Evolutionary conservation across 108 stramenopile species (phyloP).

Genomic region (Chaetoceros tenuissimus): DNA sequence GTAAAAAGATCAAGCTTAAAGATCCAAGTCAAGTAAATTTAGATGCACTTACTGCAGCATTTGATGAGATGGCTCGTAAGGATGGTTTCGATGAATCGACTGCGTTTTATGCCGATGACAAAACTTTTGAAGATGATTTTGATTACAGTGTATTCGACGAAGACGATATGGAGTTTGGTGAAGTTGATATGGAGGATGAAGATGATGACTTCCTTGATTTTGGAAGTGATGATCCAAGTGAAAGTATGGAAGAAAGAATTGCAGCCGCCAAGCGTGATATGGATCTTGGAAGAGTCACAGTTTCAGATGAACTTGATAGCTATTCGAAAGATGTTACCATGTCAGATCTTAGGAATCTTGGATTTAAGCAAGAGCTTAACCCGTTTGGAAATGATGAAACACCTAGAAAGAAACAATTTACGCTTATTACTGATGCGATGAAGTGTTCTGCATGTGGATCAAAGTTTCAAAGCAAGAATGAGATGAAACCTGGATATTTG

Average conservation of each 20-base stretch:
- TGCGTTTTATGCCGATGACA: constrained; percentile 48
- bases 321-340: constrained; percentile 38
- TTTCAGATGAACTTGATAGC: constrained; percentile 41
- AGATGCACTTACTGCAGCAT: constrained; percentile 43
- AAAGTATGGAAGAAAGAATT: constrained; percentile 38
- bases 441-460: constrained; percentile 78
- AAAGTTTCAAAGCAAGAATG: constrained; percentile 65
- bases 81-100: constrained; percentile 70
- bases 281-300: constrained; percentile 34
- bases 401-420: constrained; percentile 49
- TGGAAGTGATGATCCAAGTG: constrained; percentile 24
- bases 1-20: constrained; percentile 3
- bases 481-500: constrained; percentile 63
- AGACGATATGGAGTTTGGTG: constrained; percentile 18
- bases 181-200: constrained; percentile 21
- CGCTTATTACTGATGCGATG: constrained; percentile 69
- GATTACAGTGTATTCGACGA: constrained; percentile 26
- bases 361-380: constrained; percentile 64
- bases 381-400: constrained; percentile 78
- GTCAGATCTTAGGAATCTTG: constrained; percentile 43
- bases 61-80: constrained; percentile 76
- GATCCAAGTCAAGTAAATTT: constrained; percentile 10
- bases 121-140: constrained; percentile 76
- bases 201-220: constrained; percentile 48
- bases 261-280: constrained; percentile 37